Percentiles rank a stretch among this genome's conserved stretches.
Evolutionary conservation across 2,329 filamentous ascomycete species (phyloP).

Genomic region (Epichloe bromicola): DNA sequence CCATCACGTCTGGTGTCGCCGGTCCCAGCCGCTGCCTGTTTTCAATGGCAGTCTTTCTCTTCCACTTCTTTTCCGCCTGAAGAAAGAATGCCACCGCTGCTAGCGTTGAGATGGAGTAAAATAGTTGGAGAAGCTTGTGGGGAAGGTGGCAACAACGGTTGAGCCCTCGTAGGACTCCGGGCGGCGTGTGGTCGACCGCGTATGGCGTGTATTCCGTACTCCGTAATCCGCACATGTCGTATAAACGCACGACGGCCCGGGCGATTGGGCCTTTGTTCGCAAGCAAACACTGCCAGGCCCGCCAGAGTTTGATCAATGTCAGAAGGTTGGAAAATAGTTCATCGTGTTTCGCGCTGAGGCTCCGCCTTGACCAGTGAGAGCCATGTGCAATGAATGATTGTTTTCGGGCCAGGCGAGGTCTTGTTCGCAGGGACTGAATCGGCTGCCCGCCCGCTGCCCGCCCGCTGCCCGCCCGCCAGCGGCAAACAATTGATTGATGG

Average conservation of each 20-base stretch:
- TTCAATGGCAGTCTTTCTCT: background rate
- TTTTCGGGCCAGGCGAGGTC: too few relatives aligned
- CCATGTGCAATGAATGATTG: too few relatives aligned
- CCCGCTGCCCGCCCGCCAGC: too few relatives aligned
- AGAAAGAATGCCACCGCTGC: background rate
- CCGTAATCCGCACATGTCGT: too few relatives aligned
- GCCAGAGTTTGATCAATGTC: too few relatives aligned
- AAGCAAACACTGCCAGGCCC: background rate
- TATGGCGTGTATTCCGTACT: background rate
- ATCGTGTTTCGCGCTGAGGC: too few relatives aligned
- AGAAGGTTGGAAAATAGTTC: too few relatives aligned
- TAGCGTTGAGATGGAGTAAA: background rate
- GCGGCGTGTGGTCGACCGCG: background rate
- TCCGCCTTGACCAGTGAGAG: too few relatives aligned
- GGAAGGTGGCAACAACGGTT: background rate
- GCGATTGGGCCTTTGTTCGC: background rate
- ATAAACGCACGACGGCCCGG: background rate
- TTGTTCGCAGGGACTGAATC: background rate
- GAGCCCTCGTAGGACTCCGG: background rate
- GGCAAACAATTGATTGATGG: background rate
- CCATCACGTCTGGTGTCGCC: background rate
- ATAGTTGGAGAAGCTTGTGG: background rate
- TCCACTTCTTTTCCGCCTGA: background rate
- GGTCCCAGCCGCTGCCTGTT: slow-evolving; percentile 3
- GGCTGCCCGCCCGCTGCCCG: too few relatives aligned